Evolutionary conservation across 73 alveolate genomes (phyloP).

Genomic region (Paramecium pentaurelia): DNA sequence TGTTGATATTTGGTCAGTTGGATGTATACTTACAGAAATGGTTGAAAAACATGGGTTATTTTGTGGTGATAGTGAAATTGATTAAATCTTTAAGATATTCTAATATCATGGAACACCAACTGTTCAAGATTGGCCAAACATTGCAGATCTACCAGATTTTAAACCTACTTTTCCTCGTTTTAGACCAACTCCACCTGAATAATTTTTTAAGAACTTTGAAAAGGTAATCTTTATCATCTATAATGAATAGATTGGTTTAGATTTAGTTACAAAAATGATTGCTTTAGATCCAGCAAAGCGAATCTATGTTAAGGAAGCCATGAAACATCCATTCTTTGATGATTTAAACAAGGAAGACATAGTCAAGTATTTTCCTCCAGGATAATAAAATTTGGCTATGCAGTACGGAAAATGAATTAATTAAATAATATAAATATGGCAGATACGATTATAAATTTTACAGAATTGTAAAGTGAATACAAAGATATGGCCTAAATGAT

Average conservation of each 20-base stretch:
- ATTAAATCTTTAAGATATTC: constrained; percentile 83
- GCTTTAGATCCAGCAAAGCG: constrained; percentile 92
- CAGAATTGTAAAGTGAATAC: neutral
- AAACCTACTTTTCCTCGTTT: constrained; percentile 82
- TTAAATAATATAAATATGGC: neutral
- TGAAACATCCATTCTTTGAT: constrained; percentile 91
- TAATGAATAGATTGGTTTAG: constrained; percentile 73
- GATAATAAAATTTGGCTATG: neutral
- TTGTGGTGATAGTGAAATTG: constrained; percentile 93
- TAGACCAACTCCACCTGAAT: constrained; percentile 65
- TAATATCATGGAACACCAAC: constrained; percentile 90
- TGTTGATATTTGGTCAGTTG: constrained; percentile 97
- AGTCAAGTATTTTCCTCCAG: constrained; percentile 45
- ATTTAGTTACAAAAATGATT: constrained; percentile 79
- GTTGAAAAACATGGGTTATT: constrained; percentile 87
- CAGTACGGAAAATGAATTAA: neutral
- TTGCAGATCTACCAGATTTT: constrained; percentile 76
- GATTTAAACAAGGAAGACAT: constrained; percentile 70
- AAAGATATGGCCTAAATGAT: neutral
- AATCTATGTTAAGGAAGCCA: constrained; percentile 86
- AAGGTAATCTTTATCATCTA: neutral
- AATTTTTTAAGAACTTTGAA: constrained; percentile 69
- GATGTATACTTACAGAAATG: constrained; percentile 97
- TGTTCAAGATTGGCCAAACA: constrained; percentile 69
- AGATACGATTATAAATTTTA: neutral